These are phyloP conservation scores for Ophiocordyceps unilateralis DNA, from an alignment of 2,329 filamentous ascomycete species.

Conservation along the genomic window DNA sequence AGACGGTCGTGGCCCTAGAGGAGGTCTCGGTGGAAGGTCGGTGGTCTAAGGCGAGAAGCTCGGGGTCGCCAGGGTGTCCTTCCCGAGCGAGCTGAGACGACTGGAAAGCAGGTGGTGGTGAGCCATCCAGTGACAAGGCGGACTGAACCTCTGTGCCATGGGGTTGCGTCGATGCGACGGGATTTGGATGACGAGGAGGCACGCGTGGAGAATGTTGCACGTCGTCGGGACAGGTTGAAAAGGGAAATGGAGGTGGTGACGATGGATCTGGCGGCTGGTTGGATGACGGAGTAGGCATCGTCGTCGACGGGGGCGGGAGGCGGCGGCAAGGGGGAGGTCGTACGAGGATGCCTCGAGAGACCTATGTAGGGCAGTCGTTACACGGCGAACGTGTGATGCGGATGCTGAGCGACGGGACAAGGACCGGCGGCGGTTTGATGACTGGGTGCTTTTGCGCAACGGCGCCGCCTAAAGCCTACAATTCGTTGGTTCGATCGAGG, in stretches of 20 bases:
- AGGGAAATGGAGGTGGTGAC: slow-evolving; percentile 18
- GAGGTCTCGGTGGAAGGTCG: slow-evolving; percentile 12
- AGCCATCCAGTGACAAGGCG: slow-evolving; percentile 6
- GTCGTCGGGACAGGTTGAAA: slow-evolving; percentile 27
- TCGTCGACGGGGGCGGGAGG: slow-evolving; percentile 3
- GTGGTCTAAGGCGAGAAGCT: slow-evolving; percentile 7
- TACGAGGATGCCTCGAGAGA: background rate
- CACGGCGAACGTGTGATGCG: background rate
- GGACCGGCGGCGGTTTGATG: background rate
- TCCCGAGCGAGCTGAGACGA: background rate
- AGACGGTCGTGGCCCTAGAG: slow-evolving; percentile 24
- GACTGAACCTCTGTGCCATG: slow-evolving; percentile 8
- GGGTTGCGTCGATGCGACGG: slow-evolving; percentile 6
- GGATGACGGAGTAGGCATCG: slow-evolving; percentile 29
- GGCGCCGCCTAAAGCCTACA: background rate
- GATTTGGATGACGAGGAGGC: slow-evolving; percentile 7
- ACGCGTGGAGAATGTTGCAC: slow-evolving; percentile 12
- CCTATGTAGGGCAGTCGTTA: background rate
- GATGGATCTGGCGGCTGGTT: slow-evolving; percentile 20
- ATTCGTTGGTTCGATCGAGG: background rate
- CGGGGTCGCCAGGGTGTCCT: slow-evolving; percentile 4
- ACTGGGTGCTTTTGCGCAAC: background rate
- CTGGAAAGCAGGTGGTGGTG: slow-evolving; percentile 8
- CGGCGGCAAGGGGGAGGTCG: background rate
- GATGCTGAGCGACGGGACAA: background rate